phyloP scores from a whole-genome alignment of 306 rosid species.

The Malus sieversii region DNA sequence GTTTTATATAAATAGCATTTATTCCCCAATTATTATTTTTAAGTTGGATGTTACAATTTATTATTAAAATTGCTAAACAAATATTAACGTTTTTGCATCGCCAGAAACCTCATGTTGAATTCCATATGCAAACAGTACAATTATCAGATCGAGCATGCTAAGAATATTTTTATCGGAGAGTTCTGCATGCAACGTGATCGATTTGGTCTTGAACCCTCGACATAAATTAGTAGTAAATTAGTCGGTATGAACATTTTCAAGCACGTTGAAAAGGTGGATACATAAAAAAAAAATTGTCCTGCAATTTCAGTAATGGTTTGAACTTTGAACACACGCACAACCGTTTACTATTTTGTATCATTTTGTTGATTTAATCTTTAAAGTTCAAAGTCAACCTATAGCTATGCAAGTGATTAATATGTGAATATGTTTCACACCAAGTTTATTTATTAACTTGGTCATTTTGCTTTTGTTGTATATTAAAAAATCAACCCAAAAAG shows the following conservation, averaged over 20 bases:
- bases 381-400: neutral
- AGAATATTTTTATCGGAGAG: neutral
- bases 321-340: neutral
- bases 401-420: neutral
- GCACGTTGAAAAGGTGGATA: constrained; percentile 1
- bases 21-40: neutral
- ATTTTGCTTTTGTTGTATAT: neutral
- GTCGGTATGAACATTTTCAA: neutral
- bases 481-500: neutral
- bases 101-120: neutral
- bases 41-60: neutral
- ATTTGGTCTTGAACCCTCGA: neutral
- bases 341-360: no score
- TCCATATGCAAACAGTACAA: neutral
- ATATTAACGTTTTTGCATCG: neutral
- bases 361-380: no score
- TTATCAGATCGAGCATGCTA: neutral
- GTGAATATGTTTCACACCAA: neutral
- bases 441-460: neutral
- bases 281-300: neutral
- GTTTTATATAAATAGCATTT: no score
- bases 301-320: neutral
- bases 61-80: neutral
- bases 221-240: neutral
- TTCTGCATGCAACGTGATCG: neutral